Percentiles rank a stretch among this genome's conserved stretches.
Evolutionary conservation across 495 filamentous ascomycete genomes (phyloP).

Genomic region (Hyaloscypha hepaticicola): DNA sequence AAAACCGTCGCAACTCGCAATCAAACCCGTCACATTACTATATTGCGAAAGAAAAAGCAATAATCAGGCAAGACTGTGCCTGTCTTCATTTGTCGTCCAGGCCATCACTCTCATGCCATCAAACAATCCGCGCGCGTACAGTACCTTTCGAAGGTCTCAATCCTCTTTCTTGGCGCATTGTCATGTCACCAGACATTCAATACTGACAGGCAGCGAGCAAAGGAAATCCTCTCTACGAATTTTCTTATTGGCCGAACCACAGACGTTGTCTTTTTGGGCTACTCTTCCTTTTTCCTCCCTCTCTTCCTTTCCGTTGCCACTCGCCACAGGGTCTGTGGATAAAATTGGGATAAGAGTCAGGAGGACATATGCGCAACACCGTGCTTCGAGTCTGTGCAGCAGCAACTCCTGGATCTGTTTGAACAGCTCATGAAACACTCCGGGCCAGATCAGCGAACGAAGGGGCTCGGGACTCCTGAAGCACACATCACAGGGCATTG

Average conservation of each 20-base stretch:
- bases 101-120: background rate
- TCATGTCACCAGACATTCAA: background rate
- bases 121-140: background rate
- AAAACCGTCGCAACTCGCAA: background rate
- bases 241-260: conserved; percentile 9
- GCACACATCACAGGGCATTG: too few relatives aligned
- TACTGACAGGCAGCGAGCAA: background rate
- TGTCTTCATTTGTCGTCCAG: background rate
- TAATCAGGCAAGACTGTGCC: background rate
- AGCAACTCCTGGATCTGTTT: conserved; percentile 5
- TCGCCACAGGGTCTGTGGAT: background rate
- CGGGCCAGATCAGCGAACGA: conserved; percentile 1
- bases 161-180: conserved; percentile 4
- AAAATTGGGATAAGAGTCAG: background rate
- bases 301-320: background rate
- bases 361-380: background rate
- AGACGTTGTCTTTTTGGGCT: background rate
- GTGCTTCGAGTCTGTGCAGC: background rate
- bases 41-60: background rate
- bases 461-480: conserved; percentile 1
- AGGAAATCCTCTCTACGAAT: background rate
- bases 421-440: conserved; percentile 18
- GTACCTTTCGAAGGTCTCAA: conserved; percentile 3
- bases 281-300: background rate
- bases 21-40: background rate